Evolutionary conservation across 306 rosid species (phyloP).

Genomic region (Lathyrus oleraceus): DNA sequence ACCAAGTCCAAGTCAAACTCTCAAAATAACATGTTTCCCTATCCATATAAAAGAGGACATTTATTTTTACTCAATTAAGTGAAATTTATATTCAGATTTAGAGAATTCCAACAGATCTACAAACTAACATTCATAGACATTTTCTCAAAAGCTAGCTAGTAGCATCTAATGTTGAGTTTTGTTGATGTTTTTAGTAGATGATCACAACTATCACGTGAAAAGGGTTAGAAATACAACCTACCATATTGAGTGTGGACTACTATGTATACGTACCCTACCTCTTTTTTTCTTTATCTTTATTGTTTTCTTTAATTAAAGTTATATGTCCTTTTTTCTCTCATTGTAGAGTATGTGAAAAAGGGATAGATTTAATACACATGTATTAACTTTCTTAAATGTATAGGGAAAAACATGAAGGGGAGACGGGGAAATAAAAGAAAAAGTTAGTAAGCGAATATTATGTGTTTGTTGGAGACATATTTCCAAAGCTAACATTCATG

Average conservation of each 20-base stretch:
- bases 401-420: conserved; percentile 1
- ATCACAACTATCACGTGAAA: conserved; percentile 40
- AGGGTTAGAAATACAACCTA: conserved; percentile 33
- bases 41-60: neutral
- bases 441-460: conserved; percentile 3
- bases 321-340: neutral
- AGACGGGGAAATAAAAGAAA: neutral
- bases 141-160: neutral
- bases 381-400: conserved; percentile 6
- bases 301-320: conserved; percentile 39
- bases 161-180: neutral
- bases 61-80: neutral
- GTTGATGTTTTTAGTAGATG: conserved; percentile 19
- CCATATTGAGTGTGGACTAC: conserved; percentile 27
- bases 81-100: neutral
- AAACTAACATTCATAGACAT: conserved; percentile 9
- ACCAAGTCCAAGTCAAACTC: neutral
- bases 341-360: conserved; percentile 6
- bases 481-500: conserved; percentile 15
- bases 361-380: conserved; percentile 3
- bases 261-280: conserved; percentile 30
- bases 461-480: neutral
- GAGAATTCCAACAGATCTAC: conserved; percentile 4
- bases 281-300: conserved; percentile 35
- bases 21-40: neutral